phyloP scores from a whole-genome alignment of 306 rosid species.

The Acmispon strigosus region DNA sequence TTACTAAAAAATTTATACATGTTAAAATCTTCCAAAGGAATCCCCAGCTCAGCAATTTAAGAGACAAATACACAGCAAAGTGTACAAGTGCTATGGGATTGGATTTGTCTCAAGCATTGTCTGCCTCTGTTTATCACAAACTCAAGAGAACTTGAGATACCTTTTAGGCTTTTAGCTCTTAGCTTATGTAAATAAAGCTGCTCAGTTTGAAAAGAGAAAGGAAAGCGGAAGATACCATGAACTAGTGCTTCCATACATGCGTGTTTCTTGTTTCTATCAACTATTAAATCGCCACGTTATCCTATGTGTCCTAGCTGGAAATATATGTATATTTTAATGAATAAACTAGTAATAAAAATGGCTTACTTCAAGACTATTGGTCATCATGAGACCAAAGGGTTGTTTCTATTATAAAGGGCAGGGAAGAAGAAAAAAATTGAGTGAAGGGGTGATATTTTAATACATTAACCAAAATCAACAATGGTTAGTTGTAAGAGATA shows the following conservation, averaged over 20 bases:
- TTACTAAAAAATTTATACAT: neutral
- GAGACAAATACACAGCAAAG: conserved; percentile 29
- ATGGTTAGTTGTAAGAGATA: too few species aligned
- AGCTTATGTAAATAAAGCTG: neutral
- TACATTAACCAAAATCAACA: too few species aligned
- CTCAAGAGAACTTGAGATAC: neutral
- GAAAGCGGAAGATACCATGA: neutral
- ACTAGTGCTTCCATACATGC: neutral
- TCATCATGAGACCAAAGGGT: neutral
- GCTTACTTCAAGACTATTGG: neutral
- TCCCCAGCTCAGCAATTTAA: conserved; percentile 45
- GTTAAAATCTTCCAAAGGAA: conserved; percentile 13
- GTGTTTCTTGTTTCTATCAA: neutral
- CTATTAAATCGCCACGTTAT: neutral
- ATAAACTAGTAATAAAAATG: neutral
- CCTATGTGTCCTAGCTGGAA: neutral
- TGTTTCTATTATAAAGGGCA: too few species aligned
- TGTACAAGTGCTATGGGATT: conserved; percentile 28
- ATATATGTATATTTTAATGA: neutral
- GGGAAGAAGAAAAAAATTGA: too few species aligned
- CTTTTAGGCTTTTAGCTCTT: neutral
- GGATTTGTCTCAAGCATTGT: conserved; percentile 44
- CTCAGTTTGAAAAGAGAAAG: neutral
- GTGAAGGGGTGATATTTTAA: too few species aligned
- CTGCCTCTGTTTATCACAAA: conserved; percentile 34